Base-by-base conservation (phyloP, 345 rosid species). In the Populus simonii region DNA sequence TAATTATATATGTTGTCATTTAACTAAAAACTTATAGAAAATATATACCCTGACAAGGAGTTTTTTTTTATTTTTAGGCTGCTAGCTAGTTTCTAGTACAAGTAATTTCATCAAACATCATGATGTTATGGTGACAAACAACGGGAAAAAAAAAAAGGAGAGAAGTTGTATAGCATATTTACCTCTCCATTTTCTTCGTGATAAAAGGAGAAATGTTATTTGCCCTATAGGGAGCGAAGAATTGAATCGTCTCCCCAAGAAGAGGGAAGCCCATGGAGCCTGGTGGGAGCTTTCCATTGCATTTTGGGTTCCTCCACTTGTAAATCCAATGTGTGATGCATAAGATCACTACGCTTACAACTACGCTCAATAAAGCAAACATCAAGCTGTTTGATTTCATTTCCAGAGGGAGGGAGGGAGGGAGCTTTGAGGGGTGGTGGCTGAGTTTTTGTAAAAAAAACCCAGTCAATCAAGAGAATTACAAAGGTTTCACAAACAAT, bases 251-350 rank as follows among this genome's bases (percentile, higher is more conserved):
- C 65, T 72, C 74, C 18, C 74, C 74, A 8, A 72, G 18, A n/a
- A 72, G 15, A 7, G 74, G 65, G 36, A 72, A 72, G 3, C 63
- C 74, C 74, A 72, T 72, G 11, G 74, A 72, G 49, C 74, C 74
- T 2, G 74, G 62, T 4, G 74, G 74, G 25, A 72, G 74, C 12
- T 33, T 53, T 31, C 63, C 63, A 1, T 51, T 72, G 61, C 74
- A 49, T 9, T 33, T 72, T 8, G 74, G 74, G 27, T 72, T 72
- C 63, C 74, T 53, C 45, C 65, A 49, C 20, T 8, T 49, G 59
- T 45, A 49, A 2, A 49, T 25, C 63, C 36, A 51, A 7, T 73
- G 29, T 0, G 47, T 36, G 17, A 59, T 38, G 45, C 45, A 41
- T 2, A 12, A 41, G 45, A 10, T 33, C 35, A 4, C 13, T 41